phyloP scores from a whole-genome alignment of 352 stramenopile genomes.

The Pythium guiyangense region DNA sequence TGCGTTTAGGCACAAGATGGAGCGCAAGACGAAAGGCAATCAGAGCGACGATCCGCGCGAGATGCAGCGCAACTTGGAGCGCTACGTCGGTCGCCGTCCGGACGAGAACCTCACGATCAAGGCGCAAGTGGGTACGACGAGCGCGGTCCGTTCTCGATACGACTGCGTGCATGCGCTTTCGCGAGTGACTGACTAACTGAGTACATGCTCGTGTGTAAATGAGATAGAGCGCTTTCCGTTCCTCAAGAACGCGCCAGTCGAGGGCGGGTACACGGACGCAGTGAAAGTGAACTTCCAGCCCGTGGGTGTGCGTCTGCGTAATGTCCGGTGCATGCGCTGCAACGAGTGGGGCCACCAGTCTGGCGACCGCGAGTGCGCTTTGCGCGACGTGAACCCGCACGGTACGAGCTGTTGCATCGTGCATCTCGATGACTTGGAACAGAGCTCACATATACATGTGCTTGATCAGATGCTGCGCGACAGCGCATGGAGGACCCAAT shows the following conservation, averaged over 20 bases:
- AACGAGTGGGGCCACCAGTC: slow-evolving; percentile 81
- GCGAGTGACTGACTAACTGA: neutral
- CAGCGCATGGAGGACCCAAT: slow-evolving; percentile 72
- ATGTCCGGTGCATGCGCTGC: slow-evolving; percentile 82
- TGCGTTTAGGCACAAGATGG: slow-evolving; percentile 59
- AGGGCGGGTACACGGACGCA: slow-evolving; percentile 74
- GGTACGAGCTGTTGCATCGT: slow-evolving; percentile 16
- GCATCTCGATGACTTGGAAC: neutral
- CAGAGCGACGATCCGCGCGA: slow-evolving; percentile 13
- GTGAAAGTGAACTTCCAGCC: slow-evolving; percentile 88
- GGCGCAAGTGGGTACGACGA: slow-evolving; percentile 52
- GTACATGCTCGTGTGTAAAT: too few relatives aligned
- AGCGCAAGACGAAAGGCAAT: slow-evolving; percentile 18
- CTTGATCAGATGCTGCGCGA: slow-evolving; percentile 49
- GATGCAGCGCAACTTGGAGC: slow-evolving; percentile 50
- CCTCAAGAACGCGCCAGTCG: slow-evolving; percentile 85
- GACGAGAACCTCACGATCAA: slow-evolving; percentile 78
- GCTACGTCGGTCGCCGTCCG: slow-evolving; percentile 60
- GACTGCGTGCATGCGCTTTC: neutral
- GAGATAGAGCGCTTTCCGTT: slow-evolving; percentile 76
- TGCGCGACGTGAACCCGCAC: slow-evolving; percentile 72
- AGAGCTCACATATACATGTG: neutral
- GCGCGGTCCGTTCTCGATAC: too few relatives aligned
- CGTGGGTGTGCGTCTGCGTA: slow-evolving; percentile 75
- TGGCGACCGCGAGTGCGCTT: slow-evolving; percentile 75